Evolutionary conservation across 805 yeast genomes (phyloP).

Genomic region (Metschnikowia noctiluminum): DNA sequence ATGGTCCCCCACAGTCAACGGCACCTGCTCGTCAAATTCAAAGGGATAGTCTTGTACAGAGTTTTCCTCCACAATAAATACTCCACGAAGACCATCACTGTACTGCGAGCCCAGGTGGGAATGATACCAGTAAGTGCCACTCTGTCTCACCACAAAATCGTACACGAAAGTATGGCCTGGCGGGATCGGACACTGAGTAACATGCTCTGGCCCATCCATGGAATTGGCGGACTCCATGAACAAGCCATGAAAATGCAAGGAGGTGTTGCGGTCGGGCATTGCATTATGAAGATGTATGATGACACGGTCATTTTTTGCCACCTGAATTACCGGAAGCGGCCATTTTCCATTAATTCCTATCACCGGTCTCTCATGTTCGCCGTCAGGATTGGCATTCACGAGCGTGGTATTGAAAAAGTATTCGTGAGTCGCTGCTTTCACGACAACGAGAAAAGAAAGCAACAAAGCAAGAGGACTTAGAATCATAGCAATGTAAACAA

Average conservation of each 20-base stretch:
- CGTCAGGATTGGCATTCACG: conserved; percentile 55
- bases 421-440: conserved; percentile 26
- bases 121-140: conserved; percentile 61
- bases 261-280: conserved; percentile 33
- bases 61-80: conserved; percentile 60
- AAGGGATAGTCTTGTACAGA: conserved; percentile 43
- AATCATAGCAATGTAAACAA: not conserved
- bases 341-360: conserved; percentile 55
- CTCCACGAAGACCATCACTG: conserved; percentile 72
- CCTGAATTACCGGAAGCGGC: conserved; percentile 42
- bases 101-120: conserved; percentile 76
- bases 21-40: conserved; percentile 59
- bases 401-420: conserved; percentile 38
- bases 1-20: conserved; percentile 58
- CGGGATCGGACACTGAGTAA: conserved; percentile 45
- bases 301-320: conserved; percentile 40
- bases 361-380: conserved; percentile 45
- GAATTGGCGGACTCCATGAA: conserved; percentile 35
- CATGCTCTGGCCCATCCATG: conserved; percentile 47
- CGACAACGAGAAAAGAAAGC: conserved; percentile 6
- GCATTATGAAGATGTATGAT: conserved; percentile 33
- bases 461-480: not conserved
- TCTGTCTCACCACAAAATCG: conserved; percentile 28
- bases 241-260: conserved; percentile 46
- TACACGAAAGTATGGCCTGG: conserved; percentile 38